phyloP scores from a whole-genome alignment of 768 basidiomycete genomes.

The Russula griseocarnosa region DNA sequence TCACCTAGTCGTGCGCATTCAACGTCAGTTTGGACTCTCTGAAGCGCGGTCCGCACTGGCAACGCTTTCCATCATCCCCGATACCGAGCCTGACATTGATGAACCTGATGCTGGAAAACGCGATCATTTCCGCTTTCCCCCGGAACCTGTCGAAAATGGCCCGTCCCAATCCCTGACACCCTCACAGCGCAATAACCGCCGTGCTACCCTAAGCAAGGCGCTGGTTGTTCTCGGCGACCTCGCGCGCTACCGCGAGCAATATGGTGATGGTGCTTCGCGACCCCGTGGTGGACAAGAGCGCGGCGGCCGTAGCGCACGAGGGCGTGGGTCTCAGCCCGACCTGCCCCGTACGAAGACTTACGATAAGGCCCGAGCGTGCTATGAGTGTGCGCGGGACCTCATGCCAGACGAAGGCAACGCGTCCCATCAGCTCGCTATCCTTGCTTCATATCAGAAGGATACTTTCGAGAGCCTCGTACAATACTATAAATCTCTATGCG shows the following conservation, averaged over 20 bases:
- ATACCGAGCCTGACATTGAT: constrained; percentile 36
- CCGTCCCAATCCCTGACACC: constrained; percentile 36
- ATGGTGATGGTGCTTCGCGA: constrained; percentile 67
- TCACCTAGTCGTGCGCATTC: constrained; percentile 69
- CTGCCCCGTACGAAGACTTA: constrained; percentile 48
- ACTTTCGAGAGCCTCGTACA: constrained; percentile 75
- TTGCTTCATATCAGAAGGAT: constrained; percentile 81
- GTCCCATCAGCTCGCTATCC: constrained; percentile 93
- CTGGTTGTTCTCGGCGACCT: constrained; percentile 93
- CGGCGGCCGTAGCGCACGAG: constrained; percentile 48
- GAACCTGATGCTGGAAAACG: constrained; percentile 39
- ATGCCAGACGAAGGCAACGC: constrained; percentile 89
- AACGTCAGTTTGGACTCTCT: constrained; percentile 64
- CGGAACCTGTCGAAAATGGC: constrained; percentile 43
- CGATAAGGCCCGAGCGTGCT: constrained; percentile 71
- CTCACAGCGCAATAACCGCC: constrained; percentile 55
- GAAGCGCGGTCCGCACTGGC: constrained; percentile 58
- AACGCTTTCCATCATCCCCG: constrained; percentile 50
- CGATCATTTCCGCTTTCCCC: constrained; percentile 62
- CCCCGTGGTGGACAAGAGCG: constrained; percentile 68
- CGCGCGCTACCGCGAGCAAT: constrained; percentile 88
- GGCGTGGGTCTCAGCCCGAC: constrained; percentile 40
- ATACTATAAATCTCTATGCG: constrained; percentile 90
- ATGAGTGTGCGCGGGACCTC: constrained; percentile 78
- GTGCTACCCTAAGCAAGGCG: constrained; percentile 81